These are phyloP conservation scores for Arthrobotrys sinensis DNA, from an alignment of 2,329 filamentous ascomycete species.

Conservation along the genomic window DNA sequence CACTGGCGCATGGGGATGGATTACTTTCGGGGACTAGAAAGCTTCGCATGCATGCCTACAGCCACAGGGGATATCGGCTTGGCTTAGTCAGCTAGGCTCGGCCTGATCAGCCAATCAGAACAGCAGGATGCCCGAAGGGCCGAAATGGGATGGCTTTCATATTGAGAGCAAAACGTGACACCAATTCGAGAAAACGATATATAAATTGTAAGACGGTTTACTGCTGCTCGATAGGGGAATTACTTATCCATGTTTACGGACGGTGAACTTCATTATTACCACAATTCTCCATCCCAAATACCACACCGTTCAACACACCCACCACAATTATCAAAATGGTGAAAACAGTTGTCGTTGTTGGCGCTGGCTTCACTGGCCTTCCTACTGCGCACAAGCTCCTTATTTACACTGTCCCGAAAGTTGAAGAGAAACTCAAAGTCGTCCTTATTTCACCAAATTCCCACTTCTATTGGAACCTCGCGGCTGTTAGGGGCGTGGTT, in stretches of 20 bases:
- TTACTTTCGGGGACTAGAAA: not conserved
- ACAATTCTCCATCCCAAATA: not conserved
- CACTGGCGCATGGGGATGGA: not conserved
- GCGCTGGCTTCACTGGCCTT: slow-evolving; percentile 73
- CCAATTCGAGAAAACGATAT: too few species aligned
- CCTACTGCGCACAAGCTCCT: slow-evolving; percentile 73
- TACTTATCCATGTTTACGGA: too few species aligned
- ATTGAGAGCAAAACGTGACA: too few species aligned
- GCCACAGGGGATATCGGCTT: too few species aligned
- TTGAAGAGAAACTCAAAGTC: slow-evolving; percentile 70
- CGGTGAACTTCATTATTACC: too few species aligned
- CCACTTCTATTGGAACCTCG: slow-evolving; percentile 75
- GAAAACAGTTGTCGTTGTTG: slow-evolving; percentile 73
- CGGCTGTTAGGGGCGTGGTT: slow-evolving; percentile 73
- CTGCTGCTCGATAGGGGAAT: too few species aligned
- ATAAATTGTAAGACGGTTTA: too few species aligned
- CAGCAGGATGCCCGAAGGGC: slow-evolving; percentile 4
- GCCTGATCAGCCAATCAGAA: slow-evolving; percentile 5
- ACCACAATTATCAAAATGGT: slow-evolving; percentile 67
- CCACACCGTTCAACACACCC: slow-evolving; percentile 29
- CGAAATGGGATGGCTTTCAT: not conserved
- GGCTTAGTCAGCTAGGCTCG: slow-evolving; percentile 3
- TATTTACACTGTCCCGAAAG: slow-evolving; percentile 70
- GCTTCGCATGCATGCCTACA: too few species aligned
- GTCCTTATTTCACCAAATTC: slow-evolving; percentile 73